phyloP scores from a whole-genome alignment of 2,329 filamentous ascomycete genomes.

The Diaporthe australafricana region DNA sequence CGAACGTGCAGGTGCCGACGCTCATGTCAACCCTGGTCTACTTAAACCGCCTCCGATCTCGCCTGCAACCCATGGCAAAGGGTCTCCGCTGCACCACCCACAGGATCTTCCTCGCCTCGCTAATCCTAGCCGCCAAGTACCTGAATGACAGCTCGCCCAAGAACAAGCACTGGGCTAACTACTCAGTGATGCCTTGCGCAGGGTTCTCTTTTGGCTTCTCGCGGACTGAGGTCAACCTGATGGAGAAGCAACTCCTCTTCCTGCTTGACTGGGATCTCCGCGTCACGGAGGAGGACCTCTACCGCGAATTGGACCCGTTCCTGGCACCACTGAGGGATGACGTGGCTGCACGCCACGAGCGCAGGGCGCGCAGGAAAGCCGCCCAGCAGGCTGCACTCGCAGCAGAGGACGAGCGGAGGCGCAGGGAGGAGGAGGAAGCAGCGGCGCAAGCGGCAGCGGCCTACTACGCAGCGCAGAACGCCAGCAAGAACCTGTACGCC shows the following conservation, averaged over 20 bases:
- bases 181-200: constrained; percentile 80
- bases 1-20: constrained; percentile 96
- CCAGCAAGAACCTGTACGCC: constrained; percentile 52
- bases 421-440: constrained; percentile 50
- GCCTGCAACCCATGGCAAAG: constrained; percentile 93
- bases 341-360: constrained; percentile 62
- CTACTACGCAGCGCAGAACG: constrained; percentile 39
- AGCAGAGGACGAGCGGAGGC: constrained; percentile 38
- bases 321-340: constrained; percentile 82
- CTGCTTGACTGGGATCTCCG: constrained; percentile 94
- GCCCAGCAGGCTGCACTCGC: constrained; percentile 31
- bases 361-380: constrained; percentile 59
- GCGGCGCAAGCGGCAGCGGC: constrained; percentile 48
- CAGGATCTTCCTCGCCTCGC: constrained; percentile 92
- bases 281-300: constrained; percentile 86
- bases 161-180: constrained; percentile 99
- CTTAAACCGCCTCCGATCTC: constrained; percentile 83
- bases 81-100: constrained; percentile 97
- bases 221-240: constrained; percentile 95
- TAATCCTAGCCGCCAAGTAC: constrained; percentile 93
- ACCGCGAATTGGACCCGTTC: constrained; percentile 88
- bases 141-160: constrained; percentile 98
- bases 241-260: constrained; percentile 98
- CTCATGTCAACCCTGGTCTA: constrained; percentile 98
- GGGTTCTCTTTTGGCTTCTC: constrained; percentile 83